Evolutionary conservation across 2,329 filamentous ascomycete species (phyloP).

Genomic region (Aspergillus jensenii): DNA sequence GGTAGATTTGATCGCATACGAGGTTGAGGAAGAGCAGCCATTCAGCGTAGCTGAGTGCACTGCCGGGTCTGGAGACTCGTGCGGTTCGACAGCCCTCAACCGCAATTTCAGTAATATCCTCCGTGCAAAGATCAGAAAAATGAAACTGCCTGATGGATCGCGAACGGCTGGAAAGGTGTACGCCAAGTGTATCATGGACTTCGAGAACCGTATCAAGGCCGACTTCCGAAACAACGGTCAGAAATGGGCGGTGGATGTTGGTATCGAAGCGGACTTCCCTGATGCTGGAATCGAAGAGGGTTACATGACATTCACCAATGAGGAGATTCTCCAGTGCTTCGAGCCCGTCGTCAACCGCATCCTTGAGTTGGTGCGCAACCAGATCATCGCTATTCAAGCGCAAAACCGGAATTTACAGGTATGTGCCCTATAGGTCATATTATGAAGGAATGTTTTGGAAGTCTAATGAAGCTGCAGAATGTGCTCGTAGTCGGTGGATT

Average conservation of each 20-base stretch:
- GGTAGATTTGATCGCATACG: slow-evolving; percentile 97
- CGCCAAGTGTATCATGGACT: slow-evolving; percentile 99
- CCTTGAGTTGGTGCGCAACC: slow-evolving; percentile 90
- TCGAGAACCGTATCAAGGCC: slow-evolving; percentile 99
- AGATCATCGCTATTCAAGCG: slow-evolving; percentile 98
- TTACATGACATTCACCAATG: slow-evolving; percentile 99
- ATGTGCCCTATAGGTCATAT: slow-evolving; percentile 24
- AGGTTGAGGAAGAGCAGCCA: slow-evolving; percentile 95
- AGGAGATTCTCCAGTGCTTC: slow-evolving; percentile 98
- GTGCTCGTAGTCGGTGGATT: slow-evolving; percentile 97
- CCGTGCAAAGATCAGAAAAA: slow-evolving; percentile 96
- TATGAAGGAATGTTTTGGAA: not conserved
- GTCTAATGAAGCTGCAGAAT: slow-evolving; percentile 55
- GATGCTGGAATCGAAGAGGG: slow-evolving; percentile 98
- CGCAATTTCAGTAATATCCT: slow-evolving; percentile 98
- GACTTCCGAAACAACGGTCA: slow-evolving; percentile 99
- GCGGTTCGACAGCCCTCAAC: slow-evolving; percentile 96
- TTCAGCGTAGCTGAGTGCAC: slow-evolving; percentile 98
- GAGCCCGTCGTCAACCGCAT: slow-evolving; percentile 98
- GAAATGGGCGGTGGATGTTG: slow-evolving; percentile 98
- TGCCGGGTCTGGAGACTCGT: slow-evolving; percentile 94
- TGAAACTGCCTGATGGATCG: slow-evolving; percentile 96
- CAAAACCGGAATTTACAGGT: slow-evolving; percentile 89
- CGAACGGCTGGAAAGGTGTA: slow-evolving; percentile 98
- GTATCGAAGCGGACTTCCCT: slow-evolving; percentile 96